A percentile compares a stretch with the other conserved stretches of the same genome.
Evolutionary conservation across 495 filamentous ascomycete species (phyloP).

Genomic region (Hypoxylon cercidicola): DNA sequence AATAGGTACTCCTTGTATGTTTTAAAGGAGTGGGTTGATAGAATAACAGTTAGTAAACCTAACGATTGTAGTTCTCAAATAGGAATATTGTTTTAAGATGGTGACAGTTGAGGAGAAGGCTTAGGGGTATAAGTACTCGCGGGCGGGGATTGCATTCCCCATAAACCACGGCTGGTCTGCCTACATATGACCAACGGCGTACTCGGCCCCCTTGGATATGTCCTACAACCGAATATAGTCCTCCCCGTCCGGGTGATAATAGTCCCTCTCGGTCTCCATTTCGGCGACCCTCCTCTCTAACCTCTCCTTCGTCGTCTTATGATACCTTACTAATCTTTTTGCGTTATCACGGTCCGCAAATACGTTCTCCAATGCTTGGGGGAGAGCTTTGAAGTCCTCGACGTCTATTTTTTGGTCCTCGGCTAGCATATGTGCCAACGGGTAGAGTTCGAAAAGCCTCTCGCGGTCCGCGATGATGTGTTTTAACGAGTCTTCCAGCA

Average conservation of each 20-base stretch:
- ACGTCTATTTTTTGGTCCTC: slow-evolving; percentile 31
- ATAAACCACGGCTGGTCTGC: background rate
- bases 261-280: slow-evolving; percentile 10
- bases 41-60: too few species aligned
- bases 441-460: slow-evolving; percentile 25
- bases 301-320: slow-evolving; percentile 3
- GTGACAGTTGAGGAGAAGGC: slow-evolving; percentile 1
- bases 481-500: slow-evolving; percentile 14
- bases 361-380: slow-evolving; percentile 14
- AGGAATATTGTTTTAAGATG: too few species aligned
- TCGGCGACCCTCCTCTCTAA: slow-evolving; percentile 18
- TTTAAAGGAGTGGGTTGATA: too few species aligned
- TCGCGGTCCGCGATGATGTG: slow-evolving; percentile 32
- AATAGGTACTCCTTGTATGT: too few species aligned
- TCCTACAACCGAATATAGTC: slow-evolving; percentile 27
- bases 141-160: slow-evolving; percentile 3
- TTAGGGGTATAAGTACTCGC: slow-evolving; percentile 5
- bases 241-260: slow-evolving; percentile 10
- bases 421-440: slow-evolving; percentile 33
- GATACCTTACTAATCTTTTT: slow-evolving; percentile 1
- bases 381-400: slow-evolving; percentile 20
- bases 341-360: slow-evolving; percentile 26
- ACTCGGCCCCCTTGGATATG: background rate
- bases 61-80: too few species aligned
- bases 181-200: too few species aligned